A percentile compares a stretch with the other conserved stretches of the same genome.
Evolutionary conservation across 2,329 filamentous ascomycete genomes (phyloP).

Genomic region (Aspergillus pseudonomiae): DNA sequence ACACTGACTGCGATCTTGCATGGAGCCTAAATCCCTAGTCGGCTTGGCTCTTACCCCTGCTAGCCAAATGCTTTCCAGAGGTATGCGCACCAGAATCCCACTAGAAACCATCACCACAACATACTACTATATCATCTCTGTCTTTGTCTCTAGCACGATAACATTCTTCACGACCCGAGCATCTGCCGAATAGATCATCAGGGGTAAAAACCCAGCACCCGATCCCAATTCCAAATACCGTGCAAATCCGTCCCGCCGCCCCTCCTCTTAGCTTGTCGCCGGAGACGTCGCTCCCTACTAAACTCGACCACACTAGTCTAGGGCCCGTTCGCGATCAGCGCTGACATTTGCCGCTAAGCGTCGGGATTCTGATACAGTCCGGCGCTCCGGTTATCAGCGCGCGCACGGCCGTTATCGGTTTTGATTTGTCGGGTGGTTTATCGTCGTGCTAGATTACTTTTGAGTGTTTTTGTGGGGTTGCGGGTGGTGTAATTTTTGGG

Average conservation of each 20-base stretch:
- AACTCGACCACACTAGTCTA: background rate
- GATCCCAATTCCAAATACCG: background rate
- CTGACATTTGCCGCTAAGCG: conserved; percentile 3
- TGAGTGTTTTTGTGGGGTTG: background rate
- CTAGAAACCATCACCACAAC: background rate
- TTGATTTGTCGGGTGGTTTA: background rate
- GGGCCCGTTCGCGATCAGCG: conserved; percentile 8
- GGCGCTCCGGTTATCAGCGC: background rate
- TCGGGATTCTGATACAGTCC: conserved; percentile 7
- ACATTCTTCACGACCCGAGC: background rate
- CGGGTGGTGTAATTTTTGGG: too few relatives aligned
- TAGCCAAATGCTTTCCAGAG: background rate
- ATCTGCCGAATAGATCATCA: background rate
- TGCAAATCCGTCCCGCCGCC: background rate
- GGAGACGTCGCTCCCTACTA: background rate
- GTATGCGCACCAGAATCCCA: too few relatives aligned
- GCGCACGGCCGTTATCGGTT: background rate
- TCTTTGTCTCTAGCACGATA: background rate
- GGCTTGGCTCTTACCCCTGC: background rate
- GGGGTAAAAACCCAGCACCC: background rate
- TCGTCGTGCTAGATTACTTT: background rate
- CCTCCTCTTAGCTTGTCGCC: background rate
- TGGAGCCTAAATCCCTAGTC: background rate
- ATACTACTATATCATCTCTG: background rate
- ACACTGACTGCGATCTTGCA: background rate